Evolutionary conservation across 352 stramenopile genomes (phyloP), one percentile per base, ranked within the genome.

Genomic region (Globisporangium canariense): DNA sequence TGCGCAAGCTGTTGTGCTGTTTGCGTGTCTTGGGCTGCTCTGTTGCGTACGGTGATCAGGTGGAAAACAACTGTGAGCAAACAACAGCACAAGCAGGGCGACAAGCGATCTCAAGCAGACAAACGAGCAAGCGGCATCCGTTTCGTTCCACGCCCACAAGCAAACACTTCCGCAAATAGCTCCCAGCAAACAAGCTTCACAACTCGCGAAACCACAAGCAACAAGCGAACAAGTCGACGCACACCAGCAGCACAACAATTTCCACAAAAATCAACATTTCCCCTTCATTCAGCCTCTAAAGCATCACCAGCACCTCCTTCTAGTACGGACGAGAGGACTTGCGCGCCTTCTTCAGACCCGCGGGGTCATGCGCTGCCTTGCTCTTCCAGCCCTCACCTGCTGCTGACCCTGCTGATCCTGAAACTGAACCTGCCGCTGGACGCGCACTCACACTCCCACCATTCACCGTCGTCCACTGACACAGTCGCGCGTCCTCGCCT

Each of bases 401-500:
- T 46, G 16, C 25, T 54, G 34, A 28, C 25, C 25, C 9, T 18
- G 41, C 41, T 47, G 41, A n/a, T 7, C 11, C 40, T 10, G 43
- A 22, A 22, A 16, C 9, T 49, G 36, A 14, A 1, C 9, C 9
- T 41, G 36, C 36, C 14, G 46, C 36, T 9, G 16, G 34, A 41
- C 41, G 22, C 0, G 16, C 28, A 30, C 14, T 22, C 0, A 20
- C 58, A 53, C 46, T 28, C 6, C 34, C 14, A 7, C 45, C 40
- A 13, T 25, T 32, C 3, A 58, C 25, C 5, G 79, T 58, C 13
- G 67, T 68, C 90, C 90, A 97, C 54, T 80, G 79, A 69, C 90
- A 97, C 40, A 97, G 58, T 3, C 88, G 79, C 11, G 90, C 79
- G 63, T 97, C 90, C 65, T 97, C 90, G 1, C 89, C 90, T 25